Base-by-base conservation (phyloP, 2,329 filamentous ascomycete species). In the Coniochaeta sp. region DNA sequence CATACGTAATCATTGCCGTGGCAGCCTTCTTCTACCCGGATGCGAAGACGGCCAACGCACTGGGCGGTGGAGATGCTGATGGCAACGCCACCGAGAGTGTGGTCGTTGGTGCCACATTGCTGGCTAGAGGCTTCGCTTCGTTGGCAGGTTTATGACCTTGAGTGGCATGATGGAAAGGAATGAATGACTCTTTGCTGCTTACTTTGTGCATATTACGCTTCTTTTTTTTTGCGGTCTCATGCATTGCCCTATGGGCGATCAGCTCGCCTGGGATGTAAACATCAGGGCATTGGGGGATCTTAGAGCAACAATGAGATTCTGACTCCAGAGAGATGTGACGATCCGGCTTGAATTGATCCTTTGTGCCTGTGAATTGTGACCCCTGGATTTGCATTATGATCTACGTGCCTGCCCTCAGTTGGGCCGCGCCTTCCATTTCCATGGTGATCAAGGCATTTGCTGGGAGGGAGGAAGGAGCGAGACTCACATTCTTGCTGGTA, bases 1-100 rank as follows among this genome's bases (percentile, higher is more conserved):
- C 85, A 3, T 89, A 89, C 69, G 75, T 89, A 57, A 89, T 89
- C 62, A 89, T 89, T 64, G 80, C 79, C 1, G 78, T 89, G 1
- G 83, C 59, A 1, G 59, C 59, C 31, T 69, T 60, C 55, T 60
- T 60, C 59, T 60, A 50, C 43, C 59, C 59, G 38, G 34, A 57
- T 40, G 40, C 57, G 1, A 63, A 65, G 17, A 64, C 59, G 0
- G 67, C 67, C 24, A 69, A 63, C 38, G 31, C 59, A 40, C 63
- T 68, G 6, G 60, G 60, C 5, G 60, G 60, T 4, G 60, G 60
- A 16, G 47, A 55, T 22, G 57, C 24, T 4, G 31, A 16, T 17
- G n/a, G 26, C 16, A 58, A 61, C 16, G 22, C 59, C 4, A 61
- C 59, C 16, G 34, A 58, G 57, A 34, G 44, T 3, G 47, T 57